Conservation (phyloP, 129 eudicot species). For the Dittrichia graveolens region DNA sequence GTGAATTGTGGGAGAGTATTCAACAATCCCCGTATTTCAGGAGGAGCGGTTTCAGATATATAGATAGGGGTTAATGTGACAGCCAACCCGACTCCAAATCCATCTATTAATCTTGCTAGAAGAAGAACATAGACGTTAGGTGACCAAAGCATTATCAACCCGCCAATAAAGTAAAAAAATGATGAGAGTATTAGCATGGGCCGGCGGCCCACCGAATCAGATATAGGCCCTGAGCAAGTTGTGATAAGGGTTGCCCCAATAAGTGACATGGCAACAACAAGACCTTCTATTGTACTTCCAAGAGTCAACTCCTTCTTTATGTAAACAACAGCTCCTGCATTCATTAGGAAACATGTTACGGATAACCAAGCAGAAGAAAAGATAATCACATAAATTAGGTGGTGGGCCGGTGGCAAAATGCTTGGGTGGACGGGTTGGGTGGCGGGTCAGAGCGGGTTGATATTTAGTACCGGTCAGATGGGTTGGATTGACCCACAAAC, state of each 20-base stretch:
- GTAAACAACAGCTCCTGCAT: conserved; percentile 54
- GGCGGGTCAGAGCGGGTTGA: not conserved
- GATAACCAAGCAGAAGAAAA: not conserved
- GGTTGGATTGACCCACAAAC: not conserved
- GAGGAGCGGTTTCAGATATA: conserved; percentile 63
- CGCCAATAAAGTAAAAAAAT: conserved; percentile 47
- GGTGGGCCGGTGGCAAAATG: too few species aligned
- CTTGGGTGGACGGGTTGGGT: too few species aligned
- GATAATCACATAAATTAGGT: not conserved
- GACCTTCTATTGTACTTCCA: conserved; percentile 55
- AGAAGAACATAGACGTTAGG: conserved; percentile 60
- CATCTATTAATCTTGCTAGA: conserved; percentile 55
- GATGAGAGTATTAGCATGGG: conserved; percentile 63
- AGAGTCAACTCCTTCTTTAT: conserved; percentile 47
- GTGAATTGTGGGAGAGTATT: conserved; percentile 61
- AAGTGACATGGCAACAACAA: conserved; percentile 63
- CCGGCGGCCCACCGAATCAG: conserved; percentile 58
- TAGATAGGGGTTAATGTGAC: conserved; percentile 57
- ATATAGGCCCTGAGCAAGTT: conserved; percentile 61
- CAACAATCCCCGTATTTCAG: conserved; percentile 54
- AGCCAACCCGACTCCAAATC: conserved; percentile 63
- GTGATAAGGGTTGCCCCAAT: conserved; percentile 67
- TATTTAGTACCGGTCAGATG: not conserved
- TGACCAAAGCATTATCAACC: conserved; percentile 64
- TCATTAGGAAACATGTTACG: conserved; percentile 10